phyloP scores from a whole-genome alignment of 2,329 filamentous ascomycete genomes.

The Cryphonectria carpinicola region DNA sequence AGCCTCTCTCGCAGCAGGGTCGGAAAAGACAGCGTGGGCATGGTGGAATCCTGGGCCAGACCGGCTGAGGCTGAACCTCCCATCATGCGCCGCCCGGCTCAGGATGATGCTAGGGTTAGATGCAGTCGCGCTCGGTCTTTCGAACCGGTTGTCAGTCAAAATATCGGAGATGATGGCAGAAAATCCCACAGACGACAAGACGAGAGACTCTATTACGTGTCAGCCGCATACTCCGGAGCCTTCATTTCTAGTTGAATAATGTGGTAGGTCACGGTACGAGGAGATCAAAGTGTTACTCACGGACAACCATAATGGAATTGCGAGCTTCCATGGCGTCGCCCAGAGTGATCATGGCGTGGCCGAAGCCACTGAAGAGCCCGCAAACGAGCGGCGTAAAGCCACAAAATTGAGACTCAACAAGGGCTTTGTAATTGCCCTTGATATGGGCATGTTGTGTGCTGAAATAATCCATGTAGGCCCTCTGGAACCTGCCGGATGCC shows the following conservation, averaged over 20 bases:
- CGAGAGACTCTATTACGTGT: not conserved
- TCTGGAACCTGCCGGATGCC: not conserved
- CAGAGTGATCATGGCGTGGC: slow-evolving; percentile 32
- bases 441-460: not conserved
- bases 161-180: not conserved
- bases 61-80: slow-evolving; percentile 34
- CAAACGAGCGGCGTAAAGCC: slow-evolving; percentile 31
- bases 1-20: slow-evolving; percentile 28
- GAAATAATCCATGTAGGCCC: slow-evolving; percentile 10
- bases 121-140: slow-evolving; percentile 26
- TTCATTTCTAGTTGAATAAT: not conserved
- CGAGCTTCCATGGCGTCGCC: slow-evolving; percentile 34
- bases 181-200: not conserved
- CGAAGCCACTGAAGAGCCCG: slow-evolving; percentile 33
- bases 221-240: not conserved
- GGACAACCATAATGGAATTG: slow-evolving; percentile 31
- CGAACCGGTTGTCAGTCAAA: not conserved
- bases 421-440: not conserved
- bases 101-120: slow-evolving; percentile 31
- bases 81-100: slow-evolving; percentile 32
- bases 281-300: not conserved
- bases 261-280: not conserved
- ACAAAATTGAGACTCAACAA: not conserved
- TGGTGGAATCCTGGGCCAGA: slow-evolving; percentile 33
- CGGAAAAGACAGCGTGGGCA: slow-evolving; percentile 30